A percentile compares a stretch with the other conserved stretches of the same genome.
Evolutionary conservation across 140 eudicot species (phyloP).

Genomic region (Ambrosia hybrid): DNA sequence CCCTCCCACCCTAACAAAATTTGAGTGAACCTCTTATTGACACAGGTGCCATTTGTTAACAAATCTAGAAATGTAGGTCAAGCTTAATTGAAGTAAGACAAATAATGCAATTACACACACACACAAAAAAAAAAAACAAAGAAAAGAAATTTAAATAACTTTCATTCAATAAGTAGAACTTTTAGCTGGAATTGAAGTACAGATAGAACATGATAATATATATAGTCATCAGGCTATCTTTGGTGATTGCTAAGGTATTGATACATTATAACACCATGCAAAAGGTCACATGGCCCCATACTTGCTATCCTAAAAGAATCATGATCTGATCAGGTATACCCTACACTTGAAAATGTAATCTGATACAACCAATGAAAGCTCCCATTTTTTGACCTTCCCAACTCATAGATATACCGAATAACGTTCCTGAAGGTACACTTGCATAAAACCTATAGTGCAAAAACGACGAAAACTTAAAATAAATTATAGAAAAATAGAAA

Average conservation of each 20-base stretch:
- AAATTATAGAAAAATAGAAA: not conserved
- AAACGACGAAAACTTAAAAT: slow-evolving; percentile 7
- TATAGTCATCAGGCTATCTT: slow-evolving; percentile 17
- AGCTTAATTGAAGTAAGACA: not conserved
- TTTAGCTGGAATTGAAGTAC: slow-evolving; percentile 20
- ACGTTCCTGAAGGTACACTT: slow-evolving; percentile 9
- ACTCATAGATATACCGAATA: slow-evolving; percentile 13
- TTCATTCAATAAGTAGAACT: not conserved
- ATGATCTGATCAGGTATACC: slow-evolving; percentile 20
- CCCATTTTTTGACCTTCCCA: slow-evolving; percentile 14
- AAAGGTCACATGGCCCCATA: slow-evolving; percentile 27
- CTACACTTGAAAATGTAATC: slow-evolving; percentile 12
- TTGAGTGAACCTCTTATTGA: not conserved
- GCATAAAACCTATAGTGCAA: slow-evolving; percentile 31
- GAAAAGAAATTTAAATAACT: too few relatives aligned
- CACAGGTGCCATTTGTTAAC: slow-evolving; percentile 2
- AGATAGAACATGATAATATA: slow-evolving; percentile 12
- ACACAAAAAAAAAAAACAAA: too few relatives aligned
- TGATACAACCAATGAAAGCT: slow-evolving; percentile 29
- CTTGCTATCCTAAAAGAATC: slow-evolving; percentile 28
- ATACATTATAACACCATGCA: slow-evolving; percentile 19
- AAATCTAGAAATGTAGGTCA: not conserved
- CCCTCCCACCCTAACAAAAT: not conserved
- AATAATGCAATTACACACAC: too few relatives aligned
- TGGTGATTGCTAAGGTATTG: slow-evolving; percentile 6